Evolutionary conservation across 805 yeast species (phyloP), one percentile per base, ranked within the genome.

Genomic region (Brettanomyces naardenensis): DNA sequence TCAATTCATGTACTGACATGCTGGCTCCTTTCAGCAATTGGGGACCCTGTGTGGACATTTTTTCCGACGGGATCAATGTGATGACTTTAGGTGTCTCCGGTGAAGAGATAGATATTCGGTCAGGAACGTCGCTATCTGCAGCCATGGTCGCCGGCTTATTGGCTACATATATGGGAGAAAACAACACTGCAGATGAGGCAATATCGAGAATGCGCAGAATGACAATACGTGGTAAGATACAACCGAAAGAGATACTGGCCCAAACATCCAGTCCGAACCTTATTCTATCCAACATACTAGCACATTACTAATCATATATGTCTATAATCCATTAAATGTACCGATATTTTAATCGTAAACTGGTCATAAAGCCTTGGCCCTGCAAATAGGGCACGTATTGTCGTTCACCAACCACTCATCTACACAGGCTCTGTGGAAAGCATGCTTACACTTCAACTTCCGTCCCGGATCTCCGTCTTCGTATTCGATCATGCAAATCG

Each of bases 351-450:
- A 9, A 23, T 23, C 26, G 26, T 23, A 39, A 13, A 28, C 10
- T 23, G 26, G 15, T 28, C 29, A 26, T n/a, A 48, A 27, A 6
- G 74, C 77, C 42, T 62, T 60, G 4, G 65, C 56, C 32, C 82
- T 59, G 45, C 82, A 76, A 33, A 75, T 55, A 6, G 82, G 82
- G 52, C 82, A 76, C 15, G 69, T 66, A 45, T 75, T 76, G 44
- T 70, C 66, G 27, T 62, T 65, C 19, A 63, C 43, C 9, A 76
- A 56, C 81, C 82, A 76, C 40, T 67, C 67, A 47, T 77, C 84
- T 37, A 78, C 67, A 47, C 84, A 77, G 2, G 59, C 66, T 34
- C 57, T 56, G 52, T 78, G 84, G 56, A 73, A 77, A 22, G 58
- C 45, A 49, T 77, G 84, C 3, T 57, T 51, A 49, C 84, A 77